A percentile compares a stretch with the other conserved stretches of the same genome.
Evolutionary conservation across 345 rosid species (phyloP).

Genomic region (Barbarea vulgaris): DNA sequence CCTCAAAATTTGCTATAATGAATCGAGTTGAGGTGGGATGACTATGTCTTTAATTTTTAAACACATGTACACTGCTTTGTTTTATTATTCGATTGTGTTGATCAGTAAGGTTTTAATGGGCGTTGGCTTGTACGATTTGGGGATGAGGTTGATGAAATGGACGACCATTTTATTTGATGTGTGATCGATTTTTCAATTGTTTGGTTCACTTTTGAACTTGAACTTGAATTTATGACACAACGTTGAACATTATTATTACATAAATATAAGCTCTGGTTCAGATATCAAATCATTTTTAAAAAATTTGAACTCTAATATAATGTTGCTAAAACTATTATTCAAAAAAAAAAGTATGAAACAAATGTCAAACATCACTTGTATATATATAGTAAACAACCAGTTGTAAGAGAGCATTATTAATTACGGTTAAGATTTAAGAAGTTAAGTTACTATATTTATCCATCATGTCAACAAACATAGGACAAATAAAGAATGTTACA

Average conservation of each 20-base stretch:
- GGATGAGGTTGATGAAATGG: neutral
- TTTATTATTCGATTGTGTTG: neutral
- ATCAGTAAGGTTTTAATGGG: neutral
- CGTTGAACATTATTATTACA: neutral
- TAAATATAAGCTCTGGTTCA: neutral
- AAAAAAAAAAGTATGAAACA: too few species aligned
- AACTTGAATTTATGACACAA: neutral
- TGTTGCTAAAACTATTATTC: too few species aligned
- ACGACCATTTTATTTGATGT: neutral
- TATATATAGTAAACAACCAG: neutral
- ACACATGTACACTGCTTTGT: neutral
- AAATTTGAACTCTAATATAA: too few species aligned
- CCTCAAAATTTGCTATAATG: neutral
- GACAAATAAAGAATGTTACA: constrained; percentile 23
- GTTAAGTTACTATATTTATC: constrained; percentile 17
- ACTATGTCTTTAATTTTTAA: neutral
- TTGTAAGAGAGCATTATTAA: neutral
- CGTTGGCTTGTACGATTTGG: neutral
- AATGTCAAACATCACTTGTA: neutral
- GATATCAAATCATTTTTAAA: neutral
- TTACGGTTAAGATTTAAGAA: constrained; percentile 13
- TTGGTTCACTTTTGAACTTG: neutral
- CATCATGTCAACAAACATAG: constrained; percentile 21
- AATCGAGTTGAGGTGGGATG: neutral
- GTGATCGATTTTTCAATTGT: neutral